phyloP scores from a whole-genome alignment of 2,329 filamentous ascomycete species.

The Rhinocladiella mackenziei region DNA sequence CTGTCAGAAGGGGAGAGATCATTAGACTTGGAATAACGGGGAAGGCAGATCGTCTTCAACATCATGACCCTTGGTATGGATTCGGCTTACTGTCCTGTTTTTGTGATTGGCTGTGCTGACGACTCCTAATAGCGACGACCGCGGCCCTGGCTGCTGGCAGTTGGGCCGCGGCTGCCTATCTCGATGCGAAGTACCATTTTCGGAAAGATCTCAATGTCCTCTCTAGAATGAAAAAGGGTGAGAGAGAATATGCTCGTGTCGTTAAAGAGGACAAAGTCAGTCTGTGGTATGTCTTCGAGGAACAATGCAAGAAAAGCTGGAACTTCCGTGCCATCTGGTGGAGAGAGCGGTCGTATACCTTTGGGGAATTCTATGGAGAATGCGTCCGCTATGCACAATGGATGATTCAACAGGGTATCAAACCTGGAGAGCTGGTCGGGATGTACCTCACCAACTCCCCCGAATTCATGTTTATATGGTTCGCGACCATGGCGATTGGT shows the following conservation, averaged over 20 bases:
- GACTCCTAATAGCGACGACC: conserved; percentile 15
- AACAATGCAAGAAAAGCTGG: conserved; percentile 50
- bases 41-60: not conserved
- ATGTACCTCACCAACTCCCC: conserved; percentile 65
- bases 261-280: conserved; percentile 53
- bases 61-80: conserved; percentile 19
- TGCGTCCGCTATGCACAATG: conserved; percentile 60
- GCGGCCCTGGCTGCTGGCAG: conserved; percentile 33
- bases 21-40: no score
- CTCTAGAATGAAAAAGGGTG: conserved; percentile 40
- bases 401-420: conserved; percentile 57
- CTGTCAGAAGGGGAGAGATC: not conserved
- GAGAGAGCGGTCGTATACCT: conserved; percentile 58
- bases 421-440: conserved; percentile 58
- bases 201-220: conserved; percentile 56
- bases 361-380: conserved; percentile 53
- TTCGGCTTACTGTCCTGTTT: not conserved
- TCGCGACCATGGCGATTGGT: conserved; percentile 63
- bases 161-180: conserved; percentile 53
- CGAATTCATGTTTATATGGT: conserved; percentile 63
- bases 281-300: conserved; percentile 64
- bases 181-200: conserved; percentile 67
- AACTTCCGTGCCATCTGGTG: conserved; percentile 64
- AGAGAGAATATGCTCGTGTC: conserved; percentile 48
- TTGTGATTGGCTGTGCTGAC: conserved; percentile 5